Evolutionary conservation across 306 rosid species (phyloP).

Genomic region (Fagus sylvatica): DNA sequence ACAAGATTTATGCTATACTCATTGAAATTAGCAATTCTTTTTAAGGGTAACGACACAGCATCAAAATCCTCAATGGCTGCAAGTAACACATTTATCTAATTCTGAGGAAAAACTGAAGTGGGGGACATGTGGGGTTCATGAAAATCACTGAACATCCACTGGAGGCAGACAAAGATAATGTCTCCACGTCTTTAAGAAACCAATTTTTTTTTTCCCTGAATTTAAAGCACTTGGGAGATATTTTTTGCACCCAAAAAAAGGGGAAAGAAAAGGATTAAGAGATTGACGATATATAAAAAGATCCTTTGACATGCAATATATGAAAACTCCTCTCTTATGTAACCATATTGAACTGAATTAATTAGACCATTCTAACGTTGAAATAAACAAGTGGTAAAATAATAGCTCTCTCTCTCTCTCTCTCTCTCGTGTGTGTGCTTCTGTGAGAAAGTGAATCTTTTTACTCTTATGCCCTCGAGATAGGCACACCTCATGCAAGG

Average conservation of each 20-base stretch:
- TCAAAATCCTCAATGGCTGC: not conserved
- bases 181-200: conserved; percentile 18
- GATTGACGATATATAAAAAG: not conserved
- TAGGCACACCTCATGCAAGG: no score
- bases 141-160: conserved; percentile 26
- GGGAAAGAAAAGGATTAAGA: not conserved
- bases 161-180: conserved; percentile 53
- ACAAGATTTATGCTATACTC: no score
- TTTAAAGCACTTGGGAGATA: conserved; percentile 16
- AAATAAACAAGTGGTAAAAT: not conserved
- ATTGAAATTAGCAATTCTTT: no score
- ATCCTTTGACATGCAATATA: not conserved
- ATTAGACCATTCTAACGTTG: not conserved
- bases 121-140: conserved; percentile 57
- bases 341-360: not conserved
- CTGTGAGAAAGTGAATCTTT: no score
- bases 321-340: not conserved
- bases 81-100: not conserved
- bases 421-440: no score
- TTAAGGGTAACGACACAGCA: not conserved
- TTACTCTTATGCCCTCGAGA: no score
- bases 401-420: no score
- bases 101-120: conserved; percentile 33
- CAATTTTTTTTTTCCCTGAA: conserved; percentile 7
- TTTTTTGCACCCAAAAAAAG: not conserved